Base-by-base conservation (phyloP, 331 rosid genomes). In the Quercus tomentella region DNA sequence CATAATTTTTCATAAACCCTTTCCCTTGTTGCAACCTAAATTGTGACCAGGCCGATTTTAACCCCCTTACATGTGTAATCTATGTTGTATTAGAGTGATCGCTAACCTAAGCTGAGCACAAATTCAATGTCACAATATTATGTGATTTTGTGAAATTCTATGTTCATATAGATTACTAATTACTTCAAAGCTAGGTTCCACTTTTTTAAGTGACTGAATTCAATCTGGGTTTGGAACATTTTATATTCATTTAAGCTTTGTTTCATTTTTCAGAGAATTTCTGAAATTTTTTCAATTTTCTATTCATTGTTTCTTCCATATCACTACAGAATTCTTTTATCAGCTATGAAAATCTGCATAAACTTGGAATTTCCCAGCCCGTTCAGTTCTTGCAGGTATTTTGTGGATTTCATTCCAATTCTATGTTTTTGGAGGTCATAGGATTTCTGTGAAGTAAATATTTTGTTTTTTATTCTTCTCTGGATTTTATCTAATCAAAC, bases 361-460 rank as follows among this genome's bases (percentile, higher is more conserved):
- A 90, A 78, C 98, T 93, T 75, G 97, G 98, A 82, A 90, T 96
- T 81, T 93, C 97, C 79, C 97, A 96, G 88, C 98, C 98, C 77
- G 76, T 86, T 87, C 97, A 90, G 84, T 96, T 87, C 88, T 82
- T 96, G 97, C 97, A 93, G 99, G 99, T 96, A 96, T 82, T 86
- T 86, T 77, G 74, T 87, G 85, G 81, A 73, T 83, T 81, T 77
- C 65, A 28, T 80, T 78, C 79, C 78, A 77, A 76, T 72, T 75
- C 30, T 67, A 49, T 52, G 65, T 79, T 77, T 69, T 69, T 54
- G 78, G 60, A 82, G 87, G 71, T 58, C 28, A 70, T 77, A 68
- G 55, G 35, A 16, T 78, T 28, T 75, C 4, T 73, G 25, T 76
- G 56, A 73, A 76, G 72, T 78, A n/a, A 37, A 65, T 80, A 17